Base-by-base conservation (phyloP, 2,329 filamentous ascomycete species). In the Nothomitra cinnamomea region DNA sequence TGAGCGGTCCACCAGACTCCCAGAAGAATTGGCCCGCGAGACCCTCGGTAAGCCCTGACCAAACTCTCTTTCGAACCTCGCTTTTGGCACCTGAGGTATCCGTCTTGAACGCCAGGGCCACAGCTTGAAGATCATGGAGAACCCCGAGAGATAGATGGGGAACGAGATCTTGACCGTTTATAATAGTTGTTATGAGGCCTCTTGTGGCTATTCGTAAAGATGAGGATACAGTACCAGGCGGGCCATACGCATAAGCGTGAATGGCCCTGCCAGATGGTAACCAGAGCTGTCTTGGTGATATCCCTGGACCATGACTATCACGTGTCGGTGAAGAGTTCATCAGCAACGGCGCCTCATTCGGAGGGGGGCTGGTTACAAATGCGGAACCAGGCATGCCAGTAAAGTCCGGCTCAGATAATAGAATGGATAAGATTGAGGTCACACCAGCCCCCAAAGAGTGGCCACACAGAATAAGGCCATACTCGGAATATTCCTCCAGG, bases 201-300 rank as follows among this genome's bases (percentile, higher is more conserved):
- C 82, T 74, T 0, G 85, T 88, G 10, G 81, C 80, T 55, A 77
- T 76, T 42, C 83, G 78, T 6, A 89, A 72, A 1, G 80, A 77
- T 0, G 82, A 73, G 0, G 82, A 85, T 75, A 88, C 79, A 13
- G 82, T 83, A 0, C 82, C 78, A 0, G 84, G 83, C 1, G 84
- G 80, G 0, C 85, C 85, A 62, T 87, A 89, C 5, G 85, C 82
- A 62, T 86, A 89, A 12, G 87, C 85, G 60, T 89, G 85, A 19
- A 88, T 83, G 2, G 82, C 80, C 0, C 85, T 76, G 15, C 80
- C 79, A 0, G 80, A 60, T 0, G 85, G 85, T 0, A 88, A 72
- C 43, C 43, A 48, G 43, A 28, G 25, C 12, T 13, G 19, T 48
- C 43, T 48, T 17, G 24, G 21, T n/a, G 51, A 10, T 2, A 49